Evolutionary conservation across 768 basidiomycete species (phyloP).

Genomic region (Erythrobasidium yunnanense): DNA sequence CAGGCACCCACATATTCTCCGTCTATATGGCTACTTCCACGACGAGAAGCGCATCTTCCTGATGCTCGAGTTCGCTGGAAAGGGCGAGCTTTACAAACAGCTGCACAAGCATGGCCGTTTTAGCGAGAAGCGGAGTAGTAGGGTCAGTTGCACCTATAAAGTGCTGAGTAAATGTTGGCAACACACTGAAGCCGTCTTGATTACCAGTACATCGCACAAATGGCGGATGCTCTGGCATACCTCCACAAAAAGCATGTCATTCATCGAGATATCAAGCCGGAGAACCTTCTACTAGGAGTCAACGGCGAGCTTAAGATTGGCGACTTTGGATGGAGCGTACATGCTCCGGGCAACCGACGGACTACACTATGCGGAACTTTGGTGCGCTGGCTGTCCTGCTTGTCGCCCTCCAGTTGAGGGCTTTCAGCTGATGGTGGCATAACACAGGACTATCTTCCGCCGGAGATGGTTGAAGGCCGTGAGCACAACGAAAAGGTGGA

Average conservation of each 20-base stretch:
- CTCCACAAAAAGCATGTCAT: slow-evolving; percentile 94
- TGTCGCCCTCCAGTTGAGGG: too few relatives aligned
- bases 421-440: too few relatives aligned
- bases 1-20: slow-evolving; percentile 83
- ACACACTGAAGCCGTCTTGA: neutral
- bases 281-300: slow-evolving; percentile 85
- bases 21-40: slow-evolving; percentile 94
- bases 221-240: slow-evolving; percentile 90
- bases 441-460: slow-evolving; percentile 93
- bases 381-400: neutral
- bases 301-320: slow-evolving; percentile 96
- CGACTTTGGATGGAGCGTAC: slow-evolving; percentile 97
- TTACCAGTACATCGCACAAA: slow-evolving; percentile 81
- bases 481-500: slow-evolving; percentile 86
- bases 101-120: slow-evolving; percentile 75
- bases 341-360: slow-evolving; percentile 73
- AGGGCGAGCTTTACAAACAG: slow-evolving; percentile 94
- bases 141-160: slow-evolving; percentile 40
- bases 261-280: slow-evolving; percentile 97
- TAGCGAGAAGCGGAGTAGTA: slow-evolving; percentile 69
- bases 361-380: neutral
- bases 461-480: slow-evolving; percentile 92
- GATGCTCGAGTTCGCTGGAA: slow-evolving; percentile 94
- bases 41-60: slow-evolving; percentile 95
- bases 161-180: neutral